Base-by-base conservation (phyloP, 352 stramenopile genomes). In the Pythium pyrilobum region DNA sequence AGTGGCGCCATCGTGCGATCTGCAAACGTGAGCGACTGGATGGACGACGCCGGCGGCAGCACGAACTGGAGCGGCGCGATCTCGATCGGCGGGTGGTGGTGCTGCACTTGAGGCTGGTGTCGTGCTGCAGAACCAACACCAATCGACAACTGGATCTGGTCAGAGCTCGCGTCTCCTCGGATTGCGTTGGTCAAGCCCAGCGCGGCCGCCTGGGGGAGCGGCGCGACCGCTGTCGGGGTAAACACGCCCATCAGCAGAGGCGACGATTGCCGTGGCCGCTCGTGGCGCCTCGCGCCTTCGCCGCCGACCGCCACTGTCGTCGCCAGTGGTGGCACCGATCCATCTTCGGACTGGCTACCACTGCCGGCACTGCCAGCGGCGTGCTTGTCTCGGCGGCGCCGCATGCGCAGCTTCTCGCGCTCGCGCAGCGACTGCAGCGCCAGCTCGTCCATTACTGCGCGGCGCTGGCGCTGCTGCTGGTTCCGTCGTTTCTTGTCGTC, bases 391-490 rank as follows among this genome's bases (percentile, higher is more conserved):
- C 9, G 59, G 52, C 67, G 64, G 7, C 51, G 48, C 4, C 75
- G 64, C 52, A 76, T 65, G 2, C 80, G 80, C 29, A 77, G 56
- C 13, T 68, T 67, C 46, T 87, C 80, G 20, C 65, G 58, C 43
- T 73, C 60, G 10, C 80, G 72, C 23, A 87, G 44, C 29, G 61
- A 46, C 25, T 79, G 59, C 8, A 66, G 66, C 21, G 66, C 62
- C 8, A 68, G 40, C 4, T 79, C 52, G 38, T 85, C 68, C 50
- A 89, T 64, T 12, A 24, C 62, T 31, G 72, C 64, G 10, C 80
- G 69, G 1, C 78, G 66, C 31, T 59, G 40, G 20, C 72, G 66
- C 59, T 87, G 69, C 55, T 87, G 75, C 39, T 79, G 56, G 38
- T 76, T 69, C 21, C 69, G 64, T 10, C 73, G 66, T 27, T 71